phyloP scores from a whole-genome alignment of 2,329 filamentous ascomycete species.

The Penicillium sp. region DNA sequence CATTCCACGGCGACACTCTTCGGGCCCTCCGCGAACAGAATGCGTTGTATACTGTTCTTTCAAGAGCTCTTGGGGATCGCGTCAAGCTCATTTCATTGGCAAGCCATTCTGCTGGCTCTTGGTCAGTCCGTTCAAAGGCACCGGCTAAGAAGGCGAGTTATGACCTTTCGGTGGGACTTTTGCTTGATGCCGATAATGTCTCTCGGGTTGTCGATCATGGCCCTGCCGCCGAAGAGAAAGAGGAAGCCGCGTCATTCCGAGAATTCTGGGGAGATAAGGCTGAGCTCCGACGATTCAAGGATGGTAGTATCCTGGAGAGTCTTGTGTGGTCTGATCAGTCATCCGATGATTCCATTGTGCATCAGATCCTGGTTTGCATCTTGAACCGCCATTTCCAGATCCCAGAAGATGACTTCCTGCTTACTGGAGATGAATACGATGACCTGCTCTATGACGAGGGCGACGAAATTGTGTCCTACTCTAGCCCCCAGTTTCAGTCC shows the following conservation, averaged over 20 bases:
- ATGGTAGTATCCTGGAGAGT: constrained; percentile 91
- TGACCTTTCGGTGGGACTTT: constrained; percentile 65
- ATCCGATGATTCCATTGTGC: constrained; percentile 66
- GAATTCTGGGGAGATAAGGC: constrained; percentile 95
- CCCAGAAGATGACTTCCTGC: constrained; percentile 57
- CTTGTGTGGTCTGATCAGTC: constrained; percentile 77
- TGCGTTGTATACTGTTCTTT: constrained; percentile 66
- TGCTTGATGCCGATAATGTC: constrained; percentile 74
- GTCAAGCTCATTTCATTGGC: constrained; percentile 69
- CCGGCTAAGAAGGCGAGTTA: constrained; percentile 31
- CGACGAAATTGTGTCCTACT: constrained; percentile 48
- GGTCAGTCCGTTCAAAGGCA: constrained; percentile 53
- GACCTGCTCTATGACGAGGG: constrained; percentile 34
- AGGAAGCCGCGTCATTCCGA: constrained; percentile 78
- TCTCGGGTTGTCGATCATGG: constrained; percentile 83
- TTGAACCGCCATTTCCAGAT: constrained; percentile 71
- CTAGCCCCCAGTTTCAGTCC: constrained; percentile 63
- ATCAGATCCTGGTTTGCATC: constrained; percentile 78
- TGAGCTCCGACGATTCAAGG: constrained; percentile 90
- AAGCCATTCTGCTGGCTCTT: constrained; percentile 44
- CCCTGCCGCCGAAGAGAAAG: constrained; percentile 81
- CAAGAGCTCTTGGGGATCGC: constrained; percentile 75
- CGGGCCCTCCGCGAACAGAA: constrained; percentile 35
- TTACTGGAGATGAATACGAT: constrained; percentile 58
- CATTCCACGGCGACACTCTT: constrained; percentile 31